Conservation (phyloP, 208 protist species). For the Novymonas esmeraldas region DNA sequence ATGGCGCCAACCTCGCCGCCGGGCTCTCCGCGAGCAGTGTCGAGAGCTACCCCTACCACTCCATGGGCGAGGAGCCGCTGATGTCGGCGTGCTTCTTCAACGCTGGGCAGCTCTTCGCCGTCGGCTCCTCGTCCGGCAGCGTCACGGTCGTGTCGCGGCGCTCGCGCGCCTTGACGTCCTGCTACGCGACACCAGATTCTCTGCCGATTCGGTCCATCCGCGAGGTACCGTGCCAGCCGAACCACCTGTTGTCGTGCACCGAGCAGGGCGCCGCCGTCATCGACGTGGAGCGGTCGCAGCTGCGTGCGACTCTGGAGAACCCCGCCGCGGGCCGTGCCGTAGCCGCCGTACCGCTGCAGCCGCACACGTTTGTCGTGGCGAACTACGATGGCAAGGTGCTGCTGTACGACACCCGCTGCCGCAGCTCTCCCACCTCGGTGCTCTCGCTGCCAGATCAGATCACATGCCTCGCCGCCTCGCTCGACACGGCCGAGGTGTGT, state of each 20-base stretch:
- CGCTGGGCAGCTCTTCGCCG: conserved; percentile 37
- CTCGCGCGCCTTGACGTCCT: conserved; percentile 33
- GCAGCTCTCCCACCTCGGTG: conserved; percentile 28
- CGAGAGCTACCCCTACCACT: conserved; percentile 50
- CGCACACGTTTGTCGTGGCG: conserved; percentile 43
- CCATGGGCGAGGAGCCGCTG: conserved; percentile 40
- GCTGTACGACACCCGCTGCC: conserved; percentile 51
- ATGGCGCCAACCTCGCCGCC: conserved; percentile 31
- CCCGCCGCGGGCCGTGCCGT: conserved; percentile 44
- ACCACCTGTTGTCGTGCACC: conserved; percentile 41
- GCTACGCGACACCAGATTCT: conserved; percentile 30
- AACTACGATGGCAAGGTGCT: conserved; percentile 76
- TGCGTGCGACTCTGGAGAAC: conserved; percentile 28
- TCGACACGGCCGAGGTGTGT: conserved; percentile 33
- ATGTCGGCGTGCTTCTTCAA: conserved; percentile 50
- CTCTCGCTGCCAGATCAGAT: conserved; percentile 68
- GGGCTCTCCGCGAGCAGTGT: conserved; percentile 40
- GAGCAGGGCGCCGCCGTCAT: conserved; percentile 40
- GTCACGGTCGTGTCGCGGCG: conserved; percentile 43
- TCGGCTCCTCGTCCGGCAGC: conserved; percentile 41
- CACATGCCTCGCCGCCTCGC: conserved; percentile 33
- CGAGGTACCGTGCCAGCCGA: conserved; percentile 21
- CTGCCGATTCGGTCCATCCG: conserved; percentile 37
- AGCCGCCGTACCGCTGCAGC: conserved; percentile 31
- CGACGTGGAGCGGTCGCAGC: conserved; percentile 39